Base-by-base conservation (phyloP, 2,329 filamentous ascomycete species). In the Geoglossum cookeanum region DNA sequence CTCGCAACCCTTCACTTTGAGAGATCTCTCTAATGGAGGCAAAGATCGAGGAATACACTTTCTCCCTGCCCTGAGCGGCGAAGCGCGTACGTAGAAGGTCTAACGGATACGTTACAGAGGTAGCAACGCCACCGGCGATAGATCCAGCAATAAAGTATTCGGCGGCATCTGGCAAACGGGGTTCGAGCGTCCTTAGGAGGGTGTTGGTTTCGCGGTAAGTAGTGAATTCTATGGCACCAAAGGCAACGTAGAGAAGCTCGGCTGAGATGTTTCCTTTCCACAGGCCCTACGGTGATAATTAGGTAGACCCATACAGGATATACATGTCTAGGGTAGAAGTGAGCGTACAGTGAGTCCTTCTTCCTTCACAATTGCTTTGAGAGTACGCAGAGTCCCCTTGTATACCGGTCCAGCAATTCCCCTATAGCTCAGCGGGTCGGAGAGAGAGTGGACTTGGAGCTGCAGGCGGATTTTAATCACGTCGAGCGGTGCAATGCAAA, bases 251-350 rank as follows among this genome's bases (percentile, higher is more conserved):
- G 72, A 98, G 82, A 61, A 92, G 72, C 75, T 97, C 92, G 55
- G 92, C 92, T 44, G 92, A 90, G 59, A 98, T 81, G 68, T 98
- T 98, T 68, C 92, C 92, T 75, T 97, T 97, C 92, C 92, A 98
- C 62, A 98, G 78, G 33, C 81, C 85, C 56, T 75, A 53, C 57
- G 17, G 44, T 9, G 37, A 11, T 37, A n/a, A n/a, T 22, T 56
- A 49, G 55, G 57, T 59, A 17, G 29, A 13, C 33, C n/a, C 55
- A 45, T 54, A 56, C 57, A 30, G n/a, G 37, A 11, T 27, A 9
- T 44, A 37, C 44, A 11, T 55, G n/a, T 56, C 3, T 6, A 15
- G 39, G 39, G 42, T 4, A 22, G 30, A 35, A 15, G 17, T 17
- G 9, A 3, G 30, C 67, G 30, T 67, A 74, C 80, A 3, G 84